phyloP scores from a whole-genome alignment of 2,329 filamentous ascomycete genomes.

The Paramyrothecium sp. region DNA sequence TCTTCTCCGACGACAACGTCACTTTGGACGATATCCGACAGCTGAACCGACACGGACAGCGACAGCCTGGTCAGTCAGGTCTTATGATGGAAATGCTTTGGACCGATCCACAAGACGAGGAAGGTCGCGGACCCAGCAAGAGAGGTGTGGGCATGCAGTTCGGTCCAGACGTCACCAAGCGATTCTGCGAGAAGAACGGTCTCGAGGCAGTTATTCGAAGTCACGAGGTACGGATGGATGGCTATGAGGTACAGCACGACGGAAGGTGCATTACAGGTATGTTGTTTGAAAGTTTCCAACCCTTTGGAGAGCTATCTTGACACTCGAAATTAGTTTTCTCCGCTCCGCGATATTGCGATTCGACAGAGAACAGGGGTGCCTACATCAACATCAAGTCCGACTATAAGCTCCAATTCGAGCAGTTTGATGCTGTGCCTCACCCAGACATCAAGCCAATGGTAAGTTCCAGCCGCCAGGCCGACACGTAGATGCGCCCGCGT shows the following conservation, averaged over 20 bases:
- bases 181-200: constrained; percentile 94
- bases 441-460: constrained; percentile 94
- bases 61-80: constrained; percentile 88
- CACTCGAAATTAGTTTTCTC: constrained; percentile 70
- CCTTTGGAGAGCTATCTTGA: constrained; percentile 1
- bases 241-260: constrained; percentile 97
- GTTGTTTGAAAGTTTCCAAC: constrained; percentile 21
- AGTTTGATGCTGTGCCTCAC: constrained; percentile 96
- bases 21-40: constrained; percentile 93
- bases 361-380: constrained; percentile 95
- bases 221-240: constrained; percentile 97
- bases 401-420: constrained; percentile 86
- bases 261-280: constrained; percentile 89
- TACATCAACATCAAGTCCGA: constrained; percentile 96
- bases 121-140: constrained; percentile 91
- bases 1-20: constrained; percentile 93
- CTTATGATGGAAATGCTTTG: constrained; percentile 99
- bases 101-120: constrained; percentile 89
- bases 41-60: constrained; percentile 84
- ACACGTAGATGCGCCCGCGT: constrained; percentile 5
- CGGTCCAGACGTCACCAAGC: constrained; percentile 92
- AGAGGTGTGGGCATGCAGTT: constrained; percentile 96
- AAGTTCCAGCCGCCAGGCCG: constrained; percentile 19
- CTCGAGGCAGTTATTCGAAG: constrained; percentile 94
- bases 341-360: constrained; percentile 95